Percentiles rank a stretch among this genome's conserved stretches.
These are phyloP conservation scores for Ambrosiella cleistominuta DNA, from an alignment of 2,329 filamentous ascomycete genomes.

Conservation along the genomic window DNA sequence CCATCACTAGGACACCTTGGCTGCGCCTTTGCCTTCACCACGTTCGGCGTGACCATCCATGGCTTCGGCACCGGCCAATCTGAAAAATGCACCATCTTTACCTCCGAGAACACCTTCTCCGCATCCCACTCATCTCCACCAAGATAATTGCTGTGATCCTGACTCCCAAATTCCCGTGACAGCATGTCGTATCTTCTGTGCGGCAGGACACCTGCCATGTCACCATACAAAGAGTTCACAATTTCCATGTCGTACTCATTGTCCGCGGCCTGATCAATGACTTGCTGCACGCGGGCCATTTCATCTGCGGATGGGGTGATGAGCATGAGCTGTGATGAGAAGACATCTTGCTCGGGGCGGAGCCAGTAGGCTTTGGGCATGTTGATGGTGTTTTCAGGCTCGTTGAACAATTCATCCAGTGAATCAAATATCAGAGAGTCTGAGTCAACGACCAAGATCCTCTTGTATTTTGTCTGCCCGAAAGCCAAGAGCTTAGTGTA, in stretches of 20 bases:
- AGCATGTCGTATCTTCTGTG: conserved; percentile 45
- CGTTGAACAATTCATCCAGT: conserved; percentile 51
- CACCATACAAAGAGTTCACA: conserved; percentile 41
- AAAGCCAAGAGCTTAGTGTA: conserved; percentile 54
- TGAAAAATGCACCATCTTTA: conserved; percentile 52
- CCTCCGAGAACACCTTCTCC: conserved; percentile 31
- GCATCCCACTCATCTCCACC: conserved; percentile 37
- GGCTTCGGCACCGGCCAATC: conserved; percentile 54
- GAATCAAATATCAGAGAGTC: conserved; percentile 43
- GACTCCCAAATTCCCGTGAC: conserved; percentile 41
- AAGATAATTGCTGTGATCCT: conserved; percentile 27
- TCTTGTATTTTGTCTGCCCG: conserved; percentile 41
- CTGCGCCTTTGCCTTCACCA: conserved; percentile 11
- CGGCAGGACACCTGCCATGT: conserved; percentile 41
- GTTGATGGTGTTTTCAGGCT: conserved; percentile 44
- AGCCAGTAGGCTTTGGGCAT: conserved; percentile 60
- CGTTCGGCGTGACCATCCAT: conserved; percentile 20
- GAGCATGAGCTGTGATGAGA: conserved; percentile 45
- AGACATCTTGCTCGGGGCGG: conserved; percentile 30
- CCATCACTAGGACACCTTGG: conserved; percentile 7
- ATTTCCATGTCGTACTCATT: conserved; percentile 48
- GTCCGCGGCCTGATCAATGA: conserved; percentile 14
- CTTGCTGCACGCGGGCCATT: conserved; percentile 22
- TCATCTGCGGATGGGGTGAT: conserved; percentile 39
- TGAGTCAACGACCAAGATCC: conserved; percentile 36